These are phyloP conservation scores for Monosporozyma servazzii DNA, from an alignment of 805 yeast genomes.

Conservation along the genomic window DNA sequence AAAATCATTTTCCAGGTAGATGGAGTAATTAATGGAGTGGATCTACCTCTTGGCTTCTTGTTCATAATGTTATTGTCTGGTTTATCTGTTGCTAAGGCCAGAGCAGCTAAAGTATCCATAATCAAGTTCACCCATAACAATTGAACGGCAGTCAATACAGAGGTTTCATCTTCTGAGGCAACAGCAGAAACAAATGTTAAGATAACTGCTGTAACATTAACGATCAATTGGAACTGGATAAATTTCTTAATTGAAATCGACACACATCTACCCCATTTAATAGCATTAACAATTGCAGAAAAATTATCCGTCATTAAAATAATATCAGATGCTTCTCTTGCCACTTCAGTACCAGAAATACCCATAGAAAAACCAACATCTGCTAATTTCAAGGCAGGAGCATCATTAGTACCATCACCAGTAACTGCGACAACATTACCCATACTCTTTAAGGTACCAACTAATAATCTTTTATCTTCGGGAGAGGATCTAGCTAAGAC, in stretches of 20 bases:
- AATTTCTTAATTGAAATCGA: conserved; percentile 90
- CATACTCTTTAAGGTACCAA: conserved; percentile 62
- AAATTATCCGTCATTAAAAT: conserved; percentile 92
- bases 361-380: conserved; percentile 99
- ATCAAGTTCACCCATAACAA: conserved; percentile 94
- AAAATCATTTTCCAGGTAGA: conserved; percentile 99
- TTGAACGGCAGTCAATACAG: conserved; percentile 95
- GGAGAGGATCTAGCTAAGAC: conserved; percentile 94
- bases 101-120: conserved; percentile 97
- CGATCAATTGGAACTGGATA: conserved; percentile 93
- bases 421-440: conserved; percentile 98
- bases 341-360: conserved; percentile 95
- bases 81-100: conserved; percentile 95
- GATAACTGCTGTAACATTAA: conserved; percentile 91
- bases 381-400: conserved; percentile 92
- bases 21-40: conserved; percentile 67
- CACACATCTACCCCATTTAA: conserved; percentile 98
- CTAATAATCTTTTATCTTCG: conserved; percentile 84
- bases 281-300: conserved; percentile 88
- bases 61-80: conserved; percentile 77
- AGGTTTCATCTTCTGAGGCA: conserved; percentile 63
- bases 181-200: conserved; percentile 92
- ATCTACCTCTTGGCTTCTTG: conserved; percentile 76
- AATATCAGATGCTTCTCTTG: conserved; percentile 93
- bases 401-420: conserved; percentile 99